phyloP scores from a whole-genome alignment of 768 basidiomycete genomes.

The Hygrophoropsis aurantiaca region DNA sequence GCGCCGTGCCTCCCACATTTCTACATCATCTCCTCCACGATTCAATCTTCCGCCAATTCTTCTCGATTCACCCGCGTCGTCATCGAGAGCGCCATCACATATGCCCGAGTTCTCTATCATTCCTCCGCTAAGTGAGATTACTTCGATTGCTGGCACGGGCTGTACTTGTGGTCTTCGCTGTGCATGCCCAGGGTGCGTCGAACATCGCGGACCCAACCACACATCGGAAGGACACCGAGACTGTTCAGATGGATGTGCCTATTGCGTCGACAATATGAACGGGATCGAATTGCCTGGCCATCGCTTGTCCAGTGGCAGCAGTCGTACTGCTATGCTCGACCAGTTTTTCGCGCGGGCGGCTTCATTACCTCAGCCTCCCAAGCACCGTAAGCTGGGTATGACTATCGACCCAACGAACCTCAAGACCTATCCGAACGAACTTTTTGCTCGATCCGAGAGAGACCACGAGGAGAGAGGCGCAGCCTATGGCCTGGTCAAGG shows the following conservation, averaged over 20 bases:
- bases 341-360: conserved; percentile 68
- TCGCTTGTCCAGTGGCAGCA: conserved; percentile 4
- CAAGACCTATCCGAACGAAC: conserved; percentile 40
- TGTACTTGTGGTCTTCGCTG: conserved; percentile 73
- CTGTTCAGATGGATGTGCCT: conserved; percentile 53
- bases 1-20: not conserved
- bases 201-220: conserved; percentile 60
- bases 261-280: conserved; percentile 56
- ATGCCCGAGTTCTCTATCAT: conserved; percentile 53
- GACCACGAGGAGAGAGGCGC: conserved; percentile 38
- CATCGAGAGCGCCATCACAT: conserved; percentile 16
- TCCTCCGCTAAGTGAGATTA: conserved; percentile 58
- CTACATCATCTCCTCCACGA: not conserved
- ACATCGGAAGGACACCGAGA: conserved; percentile 36
- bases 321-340: conserved; percentile 45
- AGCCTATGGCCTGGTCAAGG: conserved; percentile 49
- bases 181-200: conserved; percentile 69
- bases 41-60: conserved; percentile 39
- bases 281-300: conserved; percentile 44
- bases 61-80: conserved; percentile 17
- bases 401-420: conserved; percentile 53
- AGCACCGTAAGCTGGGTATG: conserved; percentile 36
- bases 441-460: conserved; percentile 34
- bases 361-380: conserved; percentile 62
- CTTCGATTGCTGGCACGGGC: conserved; percentile 62